These are phyloP conservation scores for Pichia gijzeniarum DNA, from an alignment of 805 yeast species.

Conservation along the genomic window DNA sequence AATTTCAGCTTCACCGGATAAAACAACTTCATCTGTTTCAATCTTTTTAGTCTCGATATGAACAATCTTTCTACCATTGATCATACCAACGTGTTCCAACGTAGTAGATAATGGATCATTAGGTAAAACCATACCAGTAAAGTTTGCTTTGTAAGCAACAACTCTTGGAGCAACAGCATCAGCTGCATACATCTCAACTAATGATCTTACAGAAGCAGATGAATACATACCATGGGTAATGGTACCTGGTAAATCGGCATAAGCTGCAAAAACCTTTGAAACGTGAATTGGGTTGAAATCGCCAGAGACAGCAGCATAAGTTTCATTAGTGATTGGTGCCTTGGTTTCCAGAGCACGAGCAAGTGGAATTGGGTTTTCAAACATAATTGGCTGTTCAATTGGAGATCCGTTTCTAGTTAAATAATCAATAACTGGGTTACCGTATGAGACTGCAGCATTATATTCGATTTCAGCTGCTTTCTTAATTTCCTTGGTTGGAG, in stretches of 20 bases:
- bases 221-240: conserved; percentile 99
- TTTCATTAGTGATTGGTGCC: conserved; percentile 94
- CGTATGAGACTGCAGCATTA: conserved; percentile 87
- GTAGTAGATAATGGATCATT: conserved; percentile 82
- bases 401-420: conserved; percentile 86
- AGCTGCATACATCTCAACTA: conserved; percentile 98
- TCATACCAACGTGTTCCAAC: conserved; percentile 96
- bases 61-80: conserved; percentile 96
- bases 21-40: conserved; percentile 70
- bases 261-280: conserved; percentile 86
- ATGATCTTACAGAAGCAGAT: conserved; percentile 88
- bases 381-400: conserved; percentile 86
- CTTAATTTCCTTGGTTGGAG: conserved; percentile 84
- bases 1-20: conserved; percentile 95
- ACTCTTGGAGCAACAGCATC: conserved; percentile 94
- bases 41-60: conserved; percentile 84
- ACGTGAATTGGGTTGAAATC: conserved; percentile 99
- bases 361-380: conserved; percentile 87
- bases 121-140: conserved; percentile 97
- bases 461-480: conserved; percentile 81
- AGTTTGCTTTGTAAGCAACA: conserved; percentile 83
- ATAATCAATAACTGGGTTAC: conserved; percentile 96
- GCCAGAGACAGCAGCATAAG: conserved; percentile 95
- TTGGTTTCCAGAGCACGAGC: conserved; percentile 58
- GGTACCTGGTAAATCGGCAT: conserved; percentile 93